phyloP scores from a whole-genome alignment of 805 yeast genomes.

The Torulaspora indica region DNA sequence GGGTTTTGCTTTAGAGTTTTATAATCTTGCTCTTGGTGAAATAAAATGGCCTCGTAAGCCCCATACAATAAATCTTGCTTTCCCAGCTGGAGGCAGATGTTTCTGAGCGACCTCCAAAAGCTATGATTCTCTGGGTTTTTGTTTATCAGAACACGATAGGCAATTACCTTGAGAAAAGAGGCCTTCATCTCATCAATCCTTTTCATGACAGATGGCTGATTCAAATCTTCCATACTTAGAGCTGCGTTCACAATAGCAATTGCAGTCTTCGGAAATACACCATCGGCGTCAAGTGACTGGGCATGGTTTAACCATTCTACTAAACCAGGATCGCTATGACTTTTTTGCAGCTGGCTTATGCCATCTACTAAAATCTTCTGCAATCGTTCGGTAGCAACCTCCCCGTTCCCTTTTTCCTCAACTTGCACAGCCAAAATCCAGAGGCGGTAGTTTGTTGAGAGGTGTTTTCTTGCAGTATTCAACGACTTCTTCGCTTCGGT shows the following conservation, averaged over 20 bases:
- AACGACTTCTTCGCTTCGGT: conserved; percentile 51
- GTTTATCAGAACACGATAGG: conserved; percentile 40
- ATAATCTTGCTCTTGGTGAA: conserved; percentile 6
- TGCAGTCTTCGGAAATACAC: conserved; percentile 43
- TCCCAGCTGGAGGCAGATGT: conserved; percentile 34
- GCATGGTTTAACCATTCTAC: conserved; percentile 57
- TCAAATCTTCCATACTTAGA: conserved; percentile 35
- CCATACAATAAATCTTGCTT: conserved; percentile 35
- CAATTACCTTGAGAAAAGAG: conserved; percentile 39
- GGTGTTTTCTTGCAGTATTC: conserved; percentile 53
- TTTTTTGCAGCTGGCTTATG: conserved; percentile 47
- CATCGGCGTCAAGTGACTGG: conserved; percentile 44
- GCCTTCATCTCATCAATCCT: conserved; percentile 12
- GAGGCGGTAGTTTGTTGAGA: conserved; percentile 46
- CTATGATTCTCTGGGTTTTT: conserved; percentile 44
- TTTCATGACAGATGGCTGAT: conserved; percentile 21
- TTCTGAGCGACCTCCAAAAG: conserved; percentile 48
- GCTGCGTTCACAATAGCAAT: conserved; percentile 48
- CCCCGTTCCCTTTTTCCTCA: conserved; percentile 50
- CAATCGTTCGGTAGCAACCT: conserved; percentile 39
- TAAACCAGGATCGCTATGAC: conserved; percentile 36
- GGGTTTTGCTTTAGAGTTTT: conserved; percentile 45
- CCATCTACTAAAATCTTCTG: conserved; percentile 34
- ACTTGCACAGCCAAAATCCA: conserved; percentile 70
- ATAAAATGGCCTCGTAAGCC: conserved; percentile 52